Base-by-base conservation (phyloP, 1,139 yeast genomes). In the Nematodospora anomalae region DNA sequence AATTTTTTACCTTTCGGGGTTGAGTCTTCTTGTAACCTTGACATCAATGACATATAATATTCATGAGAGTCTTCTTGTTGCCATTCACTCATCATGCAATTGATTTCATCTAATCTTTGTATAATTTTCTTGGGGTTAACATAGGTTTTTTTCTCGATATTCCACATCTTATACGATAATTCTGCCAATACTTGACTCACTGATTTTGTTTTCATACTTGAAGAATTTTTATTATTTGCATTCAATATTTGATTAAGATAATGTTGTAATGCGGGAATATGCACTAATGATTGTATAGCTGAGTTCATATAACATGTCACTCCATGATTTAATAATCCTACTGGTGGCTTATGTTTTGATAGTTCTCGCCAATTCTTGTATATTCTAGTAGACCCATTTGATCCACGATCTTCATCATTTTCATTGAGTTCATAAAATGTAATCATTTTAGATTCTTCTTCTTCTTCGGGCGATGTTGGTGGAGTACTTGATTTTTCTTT, bases 61-160 rank as follows among this genome's bases (percentile, higher is more conserved):
- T 92, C 99, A 60, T 92, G 99, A 1, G 96, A 85, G 59, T 92
- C 99, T 61, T 92, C 97, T 60, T 92, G 98, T 59, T 88, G 90
- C 96, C 96, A 89, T 57, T 83, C 92, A 27, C 90, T 81, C 96
- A 90, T 88, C 94, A 87, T 84, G 56, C 96, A 88, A 59, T 90
- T 90, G 51, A 90, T 88, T 50, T 88, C 96, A 36, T 78, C 86
- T 40, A 90, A 66, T 44, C 92, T 71, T 36, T 73, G 71, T 38
- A 89, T 82, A 49, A 90, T 70, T 50, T 76, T 79, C 49, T 80
- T 79, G 4, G 97, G 97, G 54, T 86, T 81, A 41, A 83, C 68
- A 50, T 71, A 80, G 43, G 71, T 68, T 3, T 32, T 32, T 14
- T 31, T 36, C 12, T 28, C 32, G 11, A 66, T 36, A 36, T 71